phyloP scores from a whole-genome alignment of 192 early-diverging fungal species.

The Coemansia sp. region DNA sequence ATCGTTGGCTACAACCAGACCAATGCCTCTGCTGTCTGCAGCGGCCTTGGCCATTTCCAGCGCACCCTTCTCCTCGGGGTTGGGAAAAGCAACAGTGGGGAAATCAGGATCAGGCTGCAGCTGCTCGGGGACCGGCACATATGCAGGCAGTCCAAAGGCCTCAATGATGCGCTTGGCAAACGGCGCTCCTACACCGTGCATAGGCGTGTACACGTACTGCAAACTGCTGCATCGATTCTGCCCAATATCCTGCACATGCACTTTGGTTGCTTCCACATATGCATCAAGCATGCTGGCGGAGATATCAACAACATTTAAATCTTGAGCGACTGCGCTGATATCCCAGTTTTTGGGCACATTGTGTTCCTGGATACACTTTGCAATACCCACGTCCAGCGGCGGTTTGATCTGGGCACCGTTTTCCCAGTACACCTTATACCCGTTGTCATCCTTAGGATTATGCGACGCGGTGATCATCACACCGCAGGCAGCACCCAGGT shows the following conservation, averaged over 20 bases:
- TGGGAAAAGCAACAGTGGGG: constrained; percentile 83
- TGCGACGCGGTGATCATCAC: constrained; percentile 98
- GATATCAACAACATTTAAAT: constrained; percentile 59
- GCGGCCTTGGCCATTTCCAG: constrained; percentile 70
- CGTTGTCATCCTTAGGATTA: constrained; percentile 94
- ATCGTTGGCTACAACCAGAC: constrained; percentile 87
- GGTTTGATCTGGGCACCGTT: constrained; percentile 92
- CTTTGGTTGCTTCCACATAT: constrained; percentile 67
- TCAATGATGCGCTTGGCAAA: constrained; percentile 72
- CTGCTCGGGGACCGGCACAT: constrained; percentile 67
- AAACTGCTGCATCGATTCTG: constrained; percentile 21
- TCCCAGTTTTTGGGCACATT: constrained; percentile 68
- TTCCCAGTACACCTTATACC: constrained; percentile 86
- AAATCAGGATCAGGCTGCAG: constrained; percentile 85
- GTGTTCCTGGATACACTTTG: constrained; percentile 70
- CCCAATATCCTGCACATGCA: constrained; percentile 20
- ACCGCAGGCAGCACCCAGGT: constrained; percentile 70
- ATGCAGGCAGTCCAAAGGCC: constrained; percentile 68
- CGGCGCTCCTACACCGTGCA: constrained; percentile 90
- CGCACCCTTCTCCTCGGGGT: constrained; percentile 88
- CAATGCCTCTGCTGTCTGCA: constrained; percentile 58
- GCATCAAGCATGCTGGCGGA: constrained; percentile 62
- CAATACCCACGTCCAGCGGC: constrained; percentile 81
- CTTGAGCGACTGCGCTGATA: constrained; percentile 55
- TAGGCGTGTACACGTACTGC: constrained; percentile 84